Percentiles rank a stretch among this genome's conserved stretches.
phyloP scores from a whole-genome alignment of 139 green algal genomes.

The Nannochloris sp. region DNA sequence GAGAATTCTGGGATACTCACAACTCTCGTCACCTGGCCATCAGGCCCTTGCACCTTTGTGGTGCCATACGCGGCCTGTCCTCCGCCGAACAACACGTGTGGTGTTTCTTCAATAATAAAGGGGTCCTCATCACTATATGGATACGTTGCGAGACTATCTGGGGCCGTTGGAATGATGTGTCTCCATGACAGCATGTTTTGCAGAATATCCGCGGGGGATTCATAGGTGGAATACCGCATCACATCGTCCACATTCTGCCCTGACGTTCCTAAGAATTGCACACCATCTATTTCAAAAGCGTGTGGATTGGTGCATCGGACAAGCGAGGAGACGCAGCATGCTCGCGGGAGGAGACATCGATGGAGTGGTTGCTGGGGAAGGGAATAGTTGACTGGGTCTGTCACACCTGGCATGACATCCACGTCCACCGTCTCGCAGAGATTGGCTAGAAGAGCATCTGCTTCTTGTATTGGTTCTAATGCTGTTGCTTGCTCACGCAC shows the following conservation, averaged over 20 bases:
- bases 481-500: conserved; percentile 42
- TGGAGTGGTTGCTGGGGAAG: conserved; percentile 97
- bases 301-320: conserved; percentile 83
- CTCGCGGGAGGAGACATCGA: conserved; percentile 67
- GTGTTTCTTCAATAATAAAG: conserved; percentile 78
- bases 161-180: conserved; percentile 85
- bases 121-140: conserved; percentile 83
- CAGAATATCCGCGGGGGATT: conserved; percentile 56
- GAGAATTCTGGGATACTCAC: conserved; percentile 71
- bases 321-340: conserved; percentile 38
- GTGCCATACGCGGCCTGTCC: conserved; percentile 77
- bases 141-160: conserved; percentile 93
- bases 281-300: conserved; percentile 64
- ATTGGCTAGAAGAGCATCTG: conserved; percentile 60
- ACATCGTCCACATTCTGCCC: conserved; percentile 90
- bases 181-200: conserved; percentile 64
- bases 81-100: conserved; percentile 90
- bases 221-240: conserved; percentile 35
- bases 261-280: conserved; percentile 79
- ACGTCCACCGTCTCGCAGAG: conserved; percentile 69
- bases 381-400: conserved; percentile 82
- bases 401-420: conserved; percentile 89
- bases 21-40: conserved; percentile 39
- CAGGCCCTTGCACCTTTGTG: conserved; percentile 30
- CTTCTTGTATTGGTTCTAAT: conserved; percentile 46